These are phyloP conservation scores for Pseudoperonospora humuli DNA, from an alignment of 352 stramenopile genomes.

Conservation along the genomic window DNA sequence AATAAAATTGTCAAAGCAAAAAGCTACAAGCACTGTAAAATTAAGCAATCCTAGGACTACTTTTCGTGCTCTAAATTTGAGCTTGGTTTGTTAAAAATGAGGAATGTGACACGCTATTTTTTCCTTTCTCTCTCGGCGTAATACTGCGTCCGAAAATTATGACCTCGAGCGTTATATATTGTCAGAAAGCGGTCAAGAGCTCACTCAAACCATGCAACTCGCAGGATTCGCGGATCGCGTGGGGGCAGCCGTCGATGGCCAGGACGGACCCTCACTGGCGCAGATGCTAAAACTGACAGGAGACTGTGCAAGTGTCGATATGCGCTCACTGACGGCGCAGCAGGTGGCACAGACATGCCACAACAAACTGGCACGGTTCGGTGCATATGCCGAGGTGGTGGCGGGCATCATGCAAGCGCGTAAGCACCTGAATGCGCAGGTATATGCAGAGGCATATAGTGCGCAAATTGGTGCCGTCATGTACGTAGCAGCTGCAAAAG, in stretches of 20 bases:
- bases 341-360: slow-evolving; percentile 48
- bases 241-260: slow-evolving; percentile 32
- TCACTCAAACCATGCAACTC: slow-evolving; percentile 66
- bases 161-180: background rate
- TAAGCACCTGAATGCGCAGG: slow-evolving; percentile 37
- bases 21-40: no score
- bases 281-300: slow-evolving; percentile 42
- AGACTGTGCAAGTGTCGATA: slow-evolving; percentile 25
- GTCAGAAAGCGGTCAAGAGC: no score
- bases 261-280: slow-evolving; percentile 45
- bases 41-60: no score
- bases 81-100: no score
- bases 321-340: slow-evolving; percentile 35
- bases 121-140: no score
- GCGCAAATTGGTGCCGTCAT: slow-evolving; percentile 65
- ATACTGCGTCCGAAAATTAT: background rate
- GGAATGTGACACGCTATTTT: no score
- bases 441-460: slow-evolving; percentile 51
- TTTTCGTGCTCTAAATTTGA: no score
- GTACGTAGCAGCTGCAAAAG: slow-evolving; percentile 20
- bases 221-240: slow-evolving; percentile 56
- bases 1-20: no score
- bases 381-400: slow-evolving; percentile 49
- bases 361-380: slow-evolving; percentile 49
- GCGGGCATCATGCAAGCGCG: slow-evolving; percentile 55